Conservation (phyloP, 257 asterid species). For the Solanum infundibuliforme region DNA sequence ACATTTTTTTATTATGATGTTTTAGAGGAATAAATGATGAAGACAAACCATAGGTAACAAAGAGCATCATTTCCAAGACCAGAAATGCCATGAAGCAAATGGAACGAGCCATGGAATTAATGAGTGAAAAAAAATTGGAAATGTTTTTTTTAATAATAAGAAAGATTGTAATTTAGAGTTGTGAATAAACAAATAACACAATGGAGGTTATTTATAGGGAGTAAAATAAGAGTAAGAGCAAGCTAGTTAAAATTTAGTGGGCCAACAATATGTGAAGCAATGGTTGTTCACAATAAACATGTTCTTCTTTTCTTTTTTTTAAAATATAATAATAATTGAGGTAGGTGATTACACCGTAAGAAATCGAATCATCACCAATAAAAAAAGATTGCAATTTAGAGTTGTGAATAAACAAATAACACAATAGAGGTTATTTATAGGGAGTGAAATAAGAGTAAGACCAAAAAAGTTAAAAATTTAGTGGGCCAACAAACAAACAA, state of each 20-base stretch:
- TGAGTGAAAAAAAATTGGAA: neutral
- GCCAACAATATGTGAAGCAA: too few species aligned
- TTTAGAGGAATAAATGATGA: neutral
- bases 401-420: neutral
- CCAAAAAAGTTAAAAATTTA: too few species aligned
- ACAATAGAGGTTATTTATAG: too few species aligned
- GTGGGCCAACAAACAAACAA: neutral
- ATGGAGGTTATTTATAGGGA: neutral
- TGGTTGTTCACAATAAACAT: too few species aligned
- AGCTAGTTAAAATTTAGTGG: too few species aligned
- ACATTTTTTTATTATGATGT: too few species aligned
- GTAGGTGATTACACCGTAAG: too few species aligned
- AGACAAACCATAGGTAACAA: neutral
- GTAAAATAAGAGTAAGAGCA: neutral
- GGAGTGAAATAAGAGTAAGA: too few species aligned
- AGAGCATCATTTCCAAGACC: neutral
- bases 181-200: neutral
- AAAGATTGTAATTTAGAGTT: neutral
- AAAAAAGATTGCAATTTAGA: neutral
- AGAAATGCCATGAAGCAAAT: neutral
- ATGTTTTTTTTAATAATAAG: neutral
- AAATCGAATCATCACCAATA: too few species aligned
- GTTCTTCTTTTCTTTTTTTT: too few species aligned
- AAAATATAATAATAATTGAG: too few species aligned
- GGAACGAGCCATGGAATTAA: neutral